phyloP scores from a whole-genome alignment of 139 green algal species.

The Pleodorina starrii region DNA sequence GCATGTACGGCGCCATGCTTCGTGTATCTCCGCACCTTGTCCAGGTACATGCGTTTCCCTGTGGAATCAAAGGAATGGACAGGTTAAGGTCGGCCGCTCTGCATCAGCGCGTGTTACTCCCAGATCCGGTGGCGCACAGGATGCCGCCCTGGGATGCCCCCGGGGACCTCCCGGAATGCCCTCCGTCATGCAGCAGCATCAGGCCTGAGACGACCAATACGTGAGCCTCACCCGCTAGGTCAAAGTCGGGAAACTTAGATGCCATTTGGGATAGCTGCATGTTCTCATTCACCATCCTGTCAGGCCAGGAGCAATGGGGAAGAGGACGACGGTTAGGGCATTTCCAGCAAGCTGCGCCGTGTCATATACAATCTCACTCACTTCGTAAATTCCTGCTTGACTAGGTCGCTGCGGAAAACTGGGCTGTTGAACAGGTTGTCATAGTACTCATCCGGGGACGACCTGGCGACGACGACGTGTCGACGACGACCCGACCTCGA shows the following conservation, averaged over 20 bases:
- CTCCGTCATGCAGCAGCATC: not conserved
- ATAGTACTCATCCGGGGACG: slow-evolving; percentile 24
- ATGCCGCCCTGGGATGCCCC: not conserved
- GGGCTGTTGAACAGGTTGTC: slow-evolving; percentile 43
- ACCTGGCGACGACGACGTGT: not conserved
- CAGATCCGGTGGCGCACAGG: not conserved
- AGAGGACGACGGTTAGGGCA: not conserved
- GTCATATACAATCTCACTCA: not conserved
- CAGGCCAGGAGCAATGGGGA: not conserved
- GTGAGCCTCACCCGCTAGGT: slow-evolving; percentile 55
- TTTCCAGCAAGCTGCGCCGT: not conserved
- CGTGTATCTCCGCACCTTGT: slow-evolving; percentile 50
- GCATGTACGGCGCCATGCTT: not conserved
- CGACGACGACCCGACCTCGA: not conserved
- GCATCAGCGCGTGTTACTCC: not conserved
- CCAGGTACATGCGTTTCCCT: slow-evolving; percentile 67
- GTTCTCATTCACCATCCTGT: slow-evolving; percentile 53
- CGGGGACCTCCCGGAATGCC: not conserved
- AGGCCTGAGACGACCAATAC: too few relatives aligned
- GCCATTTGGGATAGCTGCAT: slow-evolving; percentile 56
- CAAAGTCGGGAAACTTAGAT: slow-evolving; percentile 67
- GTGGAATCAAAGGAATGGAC: not conserved
- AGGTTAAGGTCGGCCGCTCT: not conserved
- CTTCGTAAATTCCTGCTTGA: slow-evolving; percentile 39
- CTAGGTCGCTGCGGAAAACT: slow-evolving; percentile 45